Base-by-base conservation (phyloP, 352 stramenopile genomes). In the Paralagenidium karlingii region DNA sequence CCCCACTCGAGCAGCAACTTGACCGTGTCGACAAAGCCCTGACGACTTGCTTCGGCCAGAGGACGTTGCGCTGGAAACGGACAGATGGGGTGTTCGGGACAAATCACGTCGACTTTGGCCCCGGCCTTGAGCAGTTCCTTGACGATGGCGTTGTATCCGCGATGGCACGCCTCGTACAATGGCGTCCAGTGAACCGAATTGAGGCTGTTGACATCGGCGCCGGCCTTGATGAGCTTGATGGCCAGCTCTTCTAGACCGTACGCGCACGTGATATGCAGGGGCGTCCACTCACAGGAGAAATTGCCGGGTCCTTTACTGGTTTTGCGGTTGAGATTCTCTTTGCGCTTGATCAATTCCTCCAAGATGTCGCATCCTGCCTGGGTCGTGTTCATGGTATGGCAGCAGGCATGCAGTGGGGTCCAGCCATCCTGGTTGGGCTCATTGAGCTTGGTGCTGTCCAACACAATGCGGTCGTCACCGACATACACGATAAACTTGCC, bases 1-100 rank as follows among this genome's bases (percentile, higher is more conserved):
- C 70, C 74, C 63, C 71, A 84, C 27, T 90, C 77, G 5, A 90
- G 49, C 19, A 90, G 40, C 36, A 79, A 55, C 36, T 85, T 86
- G 28, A 84, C 68, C 2, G 58, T 80, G 1, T 77, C 57, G 7
- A 38, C 36, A 5, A 76, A 68, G 18, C 70, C 77, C 58, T 87
- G 73, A 6, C 73, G 68, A 30, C 69, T 69, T 22, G 76, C 69
- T 47, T 85, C 74, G 0, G 73, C 77, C 3, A 90, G 55, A 1
- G 74, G 50, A 2, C 56, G 55, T 31, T 90, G 76, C 3, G 66
- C 73, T 8, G 73, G 68, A 36, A 77, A 88, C 20, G 70, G 74
- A 28, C 74, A 90, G 43, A 90, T 50, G 0, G 73, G 67, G 48
- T 85, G 87, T 49, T 87, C 77, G 1, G 74, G 67, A 34, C 77